Base-by-base conservation (phyloP, 2,329 filamentous ascomycete species). In the Alternaria burnsii region DNA sequence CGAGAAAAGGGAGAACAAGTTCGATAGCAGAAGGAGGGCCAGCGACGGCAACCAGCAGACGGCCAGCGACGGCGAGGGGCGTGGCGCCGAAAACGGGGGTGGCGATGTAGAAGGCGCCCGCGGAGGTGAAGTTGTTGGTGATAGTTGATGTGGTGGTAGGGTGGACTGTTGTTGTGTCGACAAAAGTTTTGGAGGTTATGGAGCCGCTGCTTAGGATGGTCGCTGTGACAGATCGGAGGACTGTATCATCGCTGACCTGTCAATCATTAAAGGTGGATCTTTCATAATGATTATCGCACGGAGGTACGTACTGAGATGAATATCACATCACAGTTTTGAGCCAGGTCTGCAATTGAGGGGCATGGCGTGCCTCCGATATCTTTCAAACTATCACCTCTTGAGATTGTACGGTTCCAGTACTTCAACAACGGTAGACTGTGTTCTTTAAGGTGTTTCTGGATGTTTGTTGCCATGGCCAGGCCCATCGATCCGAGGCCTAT, bases 401-500 rank as follows among this genome's bases (percentile, higher is more conserved):
- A 80, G n/a, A 83, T 71, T 0, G 82, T 84, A 9, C 83, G 80
- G 56, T 85, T 85, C 58, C 75, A 79, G 61, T 82, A 85, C 2
- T 61, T 68, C 2, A 86, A 67, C 5, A 65, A 57, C 0, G 76
- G 63, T 0, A 67, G 52, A 1, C 40, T 28, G 6, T 62, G 59
- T 8, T 62, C 54, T 50, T 7, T 58, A 0, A 85, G 61, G 51
- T 85, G 71, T 26, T 74, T 80, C 41, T 85, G 84, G 0, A 86
- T 74, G 58, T 86, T 85, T 7, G 70, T 73, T 1, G 83, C 81
- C 84, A 86, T 86, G 20, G 70, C 72, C 6, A 76, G 71, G 1
- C 84, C 84, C 83, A 86, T 86, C 1, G 82, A 85, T 1, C 84
- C 83, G 0, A 86, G 78, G 4, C 84, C 84, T 11, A 72, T 69